phyloP scores from a whole-genome alignment of 305 asterid genomes.

The Andrographis paniculata region DNA sequence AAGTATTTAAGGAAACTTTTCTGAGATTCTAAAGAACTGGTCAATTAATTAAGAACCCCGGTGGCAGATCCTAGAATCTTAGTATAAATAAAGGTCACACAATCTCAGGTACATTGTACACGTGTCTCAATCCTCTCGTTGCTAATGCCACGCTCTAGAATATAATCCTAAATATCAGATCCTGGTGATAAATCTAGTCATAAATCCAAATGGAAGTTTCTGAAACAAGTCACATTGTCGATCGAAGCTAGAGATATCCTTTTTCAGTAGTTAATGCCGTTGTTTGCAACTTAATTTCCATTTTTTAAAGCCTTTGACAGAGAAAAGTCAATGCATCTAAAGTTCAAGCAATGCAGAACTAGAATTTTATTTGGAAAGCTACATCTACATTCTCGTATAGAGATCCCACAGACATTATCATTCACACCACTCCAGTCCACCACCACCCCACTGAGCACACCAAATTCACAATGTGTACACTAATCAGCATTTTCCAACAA shows the following conservation, averaged over 20 bases:
- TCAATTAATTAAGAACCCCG: constrained; percentile 4
- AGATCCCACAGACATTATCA: too few relatives aligned
- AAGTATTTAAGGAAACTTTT: constrained; percentile 4
- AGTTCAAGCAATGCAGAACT: too few relatives aligned
- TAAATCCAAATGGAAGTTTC: constrained; percentile 10
- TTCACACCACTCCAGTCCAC: too few relatives aligned
- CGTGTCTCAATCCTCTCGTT: background rate
- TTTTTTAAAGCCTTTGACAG: too few relatives aligned
- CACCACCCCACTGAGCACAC: background rate
- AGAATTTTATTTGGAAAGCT: too few relatives aligned
- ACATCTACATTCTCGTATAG: too few relatives aligned
- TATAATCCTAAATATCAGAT: constrained; percentile 1
- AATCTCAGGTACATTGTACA: constrained; percentile 4
- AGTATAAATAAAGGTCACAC: constrained; percentile 3
- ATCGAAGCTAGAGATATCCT: background rate
- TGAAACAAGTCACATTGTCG: constrained; percentile 9
- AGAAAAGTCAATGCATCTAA: too few relatives aligned
- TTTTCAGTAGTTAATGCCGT: constrained; percentile 2
- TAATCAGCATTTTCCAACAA: constrained; percentile 6
- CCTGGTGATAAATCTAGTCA: constrained; percentile 1
- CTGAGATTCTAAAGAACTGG: too few relatives aligned
- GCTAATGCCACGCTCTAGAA: constrained; percentile 5
- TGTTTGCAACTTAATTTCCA: constrained; percentile 1
- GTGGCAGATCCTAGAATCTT: constrained; percentile 4
- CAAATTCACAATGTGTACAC: constrained; percentile 7